Conservation (phyloP, 1,284 basidiomycete species). For the Termitomyces sp. region DNA sequence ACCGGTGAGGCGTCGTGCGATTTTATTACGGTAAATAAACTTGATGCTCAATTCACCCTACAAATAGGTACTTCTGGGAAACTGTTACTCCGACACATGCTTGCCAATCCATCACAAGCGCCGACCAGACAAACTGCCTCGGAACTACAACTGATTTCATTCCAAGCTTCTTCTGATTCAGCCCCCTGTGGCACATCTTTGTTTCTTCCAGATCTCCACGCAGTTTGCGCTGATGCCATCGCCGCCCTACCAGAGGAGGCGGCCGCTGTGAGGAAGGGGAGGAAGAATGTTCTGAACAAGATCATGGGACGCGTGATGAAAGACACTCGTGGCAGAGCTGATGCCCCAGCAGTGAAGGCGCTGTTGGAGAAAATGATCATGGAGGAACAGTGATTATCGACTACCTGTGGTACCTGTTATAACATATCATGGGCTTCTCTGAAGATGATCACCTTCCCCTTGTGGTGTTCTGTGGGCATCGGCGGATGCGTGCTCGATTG, state of each 20-base stretch:
- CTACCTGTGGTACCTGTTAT: background rate
- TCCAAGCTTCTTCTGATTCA: slow-evolving; percentile 25
- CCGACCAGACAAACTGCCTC: slow-evolving; percentile 41
- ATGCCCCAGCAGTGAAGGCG: slow-evolving; percentile 49
- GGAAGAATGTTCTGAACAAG: slow-evolving; percentile 80
- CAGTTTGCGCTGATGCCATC: slow-evolving; percentile 63
- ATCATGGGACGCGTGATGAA: slow-evolving; percentile 92
- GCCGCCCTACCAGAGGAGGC: slow-evolving; percentile 67
- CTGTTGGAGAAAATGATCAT: slow-evolving; percentile 40
- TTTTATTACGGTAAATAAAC: background rate
- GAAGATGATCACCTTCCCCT: background rate
- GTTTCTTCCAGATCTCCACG: slow-evolving; percentile 35
- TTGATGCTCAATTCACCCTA: slow-evolving; percentile 7
- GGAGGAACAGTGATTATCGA: background rate
- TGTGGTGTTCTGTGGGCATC: background rate
- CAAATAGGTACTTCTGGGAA: slow-evolving; percentile 67
- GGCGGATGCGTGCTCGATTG: background rate
- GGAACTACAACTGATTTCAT: slow-evolving; percentile 42
- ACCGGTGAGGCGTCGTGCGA: slow-evolving; percentile 48
- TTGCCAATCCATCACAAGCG: slow-evolving; percentile 38
- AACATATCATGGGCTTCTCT: background rate
- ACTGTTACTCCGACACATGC: slow-evolving; percentile 59
- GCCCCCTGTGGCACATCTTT: slow-evolving; percentile 17
- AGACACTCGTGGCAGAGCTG: slow-evolving; percentile 71
- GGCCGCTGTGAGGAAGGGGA: slow-evolving; percentile 66